phyloP scores from a whole-genome alignment of 1,284 basidiomycete genomes.

The Malassezia dermatis region DNA sequence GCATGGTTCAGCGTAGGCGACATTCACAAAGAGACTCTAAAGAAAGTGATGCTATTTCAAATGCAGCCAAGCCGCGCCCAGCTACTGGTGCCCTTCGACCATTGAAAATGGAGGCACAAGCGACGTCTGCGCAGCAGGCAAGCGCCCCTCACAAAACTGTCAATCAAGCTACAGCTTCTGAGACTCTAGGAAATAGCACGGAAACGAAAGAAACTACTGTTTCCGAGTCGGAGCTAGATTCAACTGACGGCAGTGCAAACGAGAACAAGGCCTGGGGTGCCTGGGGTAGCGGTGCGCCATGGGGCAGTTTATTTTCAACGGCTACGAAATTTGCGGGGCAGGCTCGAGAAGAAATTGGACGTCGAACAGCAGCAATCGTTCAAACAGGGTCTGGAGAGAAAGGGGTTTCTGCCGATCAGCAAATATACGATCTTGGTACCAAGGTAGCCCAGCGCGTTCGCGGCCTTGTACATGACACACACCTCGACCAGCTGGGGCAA shows the following conservation, averaged over 20 bases:
- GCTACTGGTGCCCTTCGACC: not conserved
- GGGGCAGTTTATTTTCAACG: slow-evolving; percentile 52
- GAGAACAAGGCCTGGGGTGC: slow-evolving; percentile 59
- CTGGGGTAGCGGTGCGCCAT: slow-evolving; percentile 26
- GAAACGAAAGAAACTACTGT: not conserved
- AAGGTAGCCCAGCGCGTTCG: slow-evolving; percentile 34
- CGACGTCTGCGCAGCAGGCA: not conserved
- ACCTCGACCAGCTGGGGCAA: slow-evolving; percentile 33
- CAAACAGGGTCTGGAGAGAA: not conserved
- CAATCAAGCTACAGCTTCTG: slow-evolving; percentile 50
- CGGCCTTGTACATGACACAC: slow-evolving; percentile 33
- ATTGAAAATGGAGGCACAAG: not conserved
- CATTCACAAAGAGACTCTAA: slow-evolving; percentile 6
- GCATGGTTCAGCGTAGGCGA: slow-evolving; percentile 38
- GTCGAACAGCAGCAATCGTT: slow-evolving; percentile 24
- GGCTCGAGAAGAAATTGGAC: slow-evolving; percentile 41
- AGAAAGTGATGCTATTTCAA: not conserved
- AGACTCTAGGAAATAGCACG: not conserved
- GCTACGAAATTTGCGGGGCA: slow-evolving; percentile 43
- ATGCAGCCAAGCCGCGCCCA: not conserved
- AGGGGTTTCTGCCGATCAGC: not conserved
- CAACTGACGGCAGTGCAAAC: not conserved
- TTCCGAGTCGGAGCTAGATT: not conserved
- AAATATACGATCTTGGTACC: slow-evolving; percentile 21
- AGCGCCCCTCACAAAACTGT: slow-evolving; percentile 1